A percentile compares a stretch with the other conserved stretches of the same genome.
Conservation (phyloP, 164 flowering plant genomes). For the Vitis rupestris region DNA sequence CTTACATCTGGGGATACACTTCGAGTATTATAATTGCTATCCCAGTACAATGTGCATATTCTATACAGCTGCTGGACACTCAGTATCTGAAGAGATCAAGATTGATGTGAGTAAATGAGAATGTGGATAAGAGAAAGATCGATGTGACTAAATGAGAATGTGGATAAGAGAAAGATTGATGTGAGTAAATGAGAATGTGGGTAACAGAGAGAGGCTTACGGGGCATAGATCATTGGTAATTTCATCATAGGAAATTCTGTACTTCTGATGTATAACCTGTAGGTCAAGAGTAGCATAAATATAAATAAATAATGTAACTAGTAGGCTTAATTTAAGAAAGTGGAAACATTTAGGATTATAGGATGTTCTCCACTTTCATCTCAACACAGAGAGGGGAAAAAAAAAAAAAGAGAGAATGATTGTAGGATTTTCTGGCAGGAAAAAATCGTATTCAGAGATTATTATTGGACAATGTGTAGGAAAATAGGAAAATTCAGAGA, state of each 20-base stretch:
- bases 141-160: too few relatives aligned
- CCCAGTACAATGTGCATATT: conserved; percentile 83
- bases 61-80: conserved; percentile 84
- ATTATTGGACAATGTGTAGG: too few relatives aligned
- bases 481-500: too few relatives aligned
- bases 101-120: conserved; percentile 7
- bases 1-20: conserved; percentile 75
- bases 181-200: conserved; percentile 7
- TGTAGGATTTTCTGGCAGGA: too few relatives aligned
- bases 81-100: conserved; percentile 45
- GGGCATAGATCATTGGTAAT: conserved; percentile 68
- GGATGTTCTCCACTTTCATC: neutral
- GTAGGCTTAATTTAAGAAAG: neutral
- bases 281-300: conserved; percentile 1
- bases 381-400: neutral
- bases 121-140: neutral
- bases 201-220: conserved; percentile 34
- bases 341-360: neutral
- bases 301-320: neutral
- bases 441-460: too few relatives aligned
- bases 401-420: neutral
- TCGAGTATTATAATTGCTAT: conserved; percentile 71
- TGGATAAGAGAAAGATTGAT: neutral
- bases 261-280: conserved; percentile 81
- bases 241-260: conserved; percentile 69